These are phyloP conservation scores for Sicyos edulis DNA, from an alignment of 306 rosid species.

Conservation along the genomic window DNA sequence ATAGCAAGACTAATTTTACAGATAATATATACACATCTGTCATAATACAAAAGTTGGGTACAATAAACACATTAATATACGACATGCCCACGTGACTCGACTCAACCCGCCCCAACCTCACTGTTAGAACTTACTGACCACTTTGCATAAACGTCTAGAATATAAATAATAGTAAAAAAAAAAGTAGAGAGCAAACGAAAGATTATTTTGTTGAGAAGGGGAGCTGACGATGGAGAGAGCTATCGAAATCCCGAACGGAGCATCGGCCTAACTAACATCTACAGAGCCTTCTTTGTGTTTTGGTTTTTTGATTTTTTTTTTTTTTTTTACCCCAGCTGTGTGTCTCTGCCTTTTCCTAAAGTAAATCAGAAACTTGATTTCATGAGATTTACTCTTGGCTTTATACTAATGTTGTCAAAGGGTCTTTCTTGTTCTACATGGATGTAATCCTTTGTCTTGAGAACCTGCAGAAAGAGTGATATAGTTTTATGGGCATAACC, in stretches of 20 bases:
- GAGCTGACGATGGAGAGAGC: slow-evolving; percentile 30
- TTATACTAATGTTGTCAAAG: slow-evolving; percentile 52
- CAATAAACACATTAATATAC: slow-evolving; percentile 39
- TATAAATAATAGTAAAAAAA: slow-evolving; percentile 26
- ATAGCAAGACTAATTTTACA: slow-evolving; percentile 53
- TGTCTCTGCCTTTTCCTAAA: slow-evolving; percentile 53
- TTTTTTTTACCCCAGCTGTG: slow-evolving; percentile 27
- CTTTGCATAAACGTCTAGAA: slow-evolving; percentile 31
- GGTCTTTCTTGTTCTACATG: slow-evolving; percentile 79
- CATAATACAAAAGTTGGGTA: slow-evolving; percentile 38
- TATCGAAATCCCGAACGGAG: slow-evolving; percentile 32
- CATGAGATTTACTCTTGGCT: slow-evolving; percentile 77
- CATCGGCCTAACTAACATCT: slow-evolving; percentile 36
- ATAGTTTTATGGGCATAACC: not conserved
- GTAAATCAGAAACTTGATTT: slow-evolving; percentile 73
- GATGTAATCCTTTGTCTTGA: slow-evolving; percentile 90
- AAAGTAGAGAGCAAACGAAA: slow-evolving; percentile 2
- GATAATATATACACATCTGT: slow-evolving; percentile 50
- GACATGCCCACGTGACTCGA: slow-evolving; percentile 22
- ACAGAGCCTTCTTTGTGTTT: slow-evolving; percentile 19
- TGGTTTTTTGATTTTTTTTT: slow-evolving; percentile 9
- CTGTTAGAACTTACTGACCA: slow-evolving; percentile 32
- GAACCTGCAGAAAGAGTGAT: slow-evolving; percentile 55
- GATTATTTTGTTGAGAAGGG: slow-evolving; percentile 19
- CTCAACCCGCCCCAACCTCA: slow-evolving; percentile 19